phyloP scores from a whole-genome alignment of 345 rosid genomes.

The Litchi chinensis region DNA sequence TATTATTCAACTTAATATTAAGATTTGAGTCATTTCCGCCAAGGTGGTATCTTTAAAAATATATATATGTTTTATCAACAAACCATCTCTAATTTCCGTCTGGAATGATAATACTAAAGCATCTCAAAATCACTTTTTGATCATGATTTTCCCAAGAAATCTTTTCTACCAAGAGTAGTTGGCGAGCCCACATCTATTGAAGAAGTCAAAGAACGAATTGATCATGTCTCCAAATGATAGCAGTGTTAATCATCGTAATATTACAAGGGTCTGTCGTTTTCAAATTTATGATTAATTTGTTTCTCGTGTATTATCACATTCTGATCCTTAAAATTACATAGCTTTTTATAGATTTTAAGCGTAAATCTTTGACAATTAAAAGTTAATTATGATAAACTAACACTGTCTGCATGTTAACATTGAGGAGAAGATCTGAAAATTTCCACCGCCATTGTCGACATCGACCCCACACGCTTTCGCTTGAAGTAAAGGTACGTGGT shows the following conservation, averaged over 20 bases:
- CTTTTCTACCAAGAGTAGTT: background rate
- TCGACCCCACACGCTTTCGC: constrained; percentile 24
- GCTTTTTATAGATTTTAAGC: background rate
- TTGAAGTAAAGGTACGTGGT: background rate
- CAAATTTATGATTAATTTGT: background rate
- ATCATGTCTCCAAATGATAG: background rate
- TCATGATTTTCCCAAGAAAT: background rate
- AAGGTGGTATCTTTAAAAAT: no score
- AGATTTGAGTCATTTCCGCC: no score
- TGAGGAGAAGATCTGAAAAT: background rate
- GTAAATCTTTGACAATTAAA: background rate
- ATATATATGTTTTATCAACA: no score
- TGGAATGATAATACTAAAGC: no score
- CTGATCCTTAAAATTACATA: no score
- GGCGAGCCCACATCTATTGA: constrained; percentile 2
- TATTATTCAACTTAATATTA: no score
- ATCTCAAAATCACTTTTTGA: background rate
- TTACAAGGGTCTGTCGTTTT: background rate
- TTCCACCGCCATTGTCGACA: background rate
- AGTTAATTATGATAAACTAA: background rate
- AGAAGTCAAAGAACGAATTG: constrained; percentile 10
- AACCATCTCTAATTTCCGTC: no score
- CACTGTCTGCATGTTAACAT: background rate
- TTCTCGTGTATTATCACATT: no score
- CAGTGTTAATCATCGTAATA: background rate